Percentiles rank a stretch among this genome's conserved stretches.
These are phyloP conservation scores for Strigomonas culicis DNA, from an alignment of 208 protist species.

Conservation along the genomic window DNA sequence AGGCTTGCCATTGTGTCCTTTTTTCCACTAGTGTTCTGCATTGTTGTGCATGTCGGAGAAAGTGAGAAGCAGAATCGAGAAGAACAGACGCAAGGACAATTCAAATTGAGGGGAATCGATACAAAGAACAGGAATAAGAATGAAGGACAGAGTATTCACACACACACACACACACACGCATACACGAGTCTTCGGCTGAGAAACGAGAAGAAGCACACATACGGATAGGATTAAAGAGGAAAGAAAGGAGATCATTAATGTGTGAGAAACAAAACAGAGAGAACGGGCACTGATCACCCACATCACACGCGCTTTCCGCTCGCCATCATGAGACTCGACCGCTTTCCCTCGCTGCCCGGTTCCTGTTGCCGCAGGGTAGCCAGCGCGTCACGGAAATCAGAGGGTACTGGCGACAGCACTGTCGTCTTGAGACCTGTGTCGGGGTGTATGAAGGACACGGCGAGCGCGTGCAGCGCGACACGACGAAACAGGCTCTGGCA, in stretches of 20 bases:
- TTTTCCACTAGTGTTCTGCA: neutral
- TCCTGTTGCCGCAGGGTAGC: neutral
- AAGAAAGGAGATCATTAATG: conserved; percentile 8
- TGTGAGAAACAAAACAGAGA: neutral
- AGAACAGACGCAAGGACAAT: neutral
- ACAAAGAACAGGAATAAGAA: conserved; percentile 16
- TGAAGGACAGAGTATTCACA: neutral
- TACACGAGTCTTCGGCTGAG: too few species aligned
- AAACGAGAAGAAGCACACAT: neutral
- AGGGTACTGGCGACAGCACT: conserved; percentile 42
- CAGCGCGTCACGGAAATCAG: conserved; percentile 52
- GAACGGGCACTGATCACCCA: neutral
- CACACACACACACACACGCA: too few species aligned
- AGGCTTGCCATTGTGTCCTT: conserved; percentile 37
- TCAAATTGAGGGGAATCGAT: neutral
- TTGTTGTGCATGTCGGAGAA: too few species aligned
- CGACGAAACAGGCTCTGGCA: conserved; percentile 47
- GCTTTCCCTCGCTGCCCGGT: too few species aligned
- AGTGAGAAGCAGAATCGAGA: too few species aligned
- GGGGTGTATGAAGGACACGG: conserved; percentile 67
- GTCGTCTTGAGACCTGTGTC: conserved; percentile 30
- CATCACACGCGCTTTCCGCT: too few species aligned
- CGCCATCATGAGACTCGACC: too few species aligned
- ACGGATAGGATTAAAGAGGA: conserved; percentile 2
- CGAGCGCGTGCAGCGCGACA: conserved; percentile 65